Base-by-base conservation (phyloP, 129 eudicot genomes). In the Pseudognaphalium luteoalbum region DNA sequence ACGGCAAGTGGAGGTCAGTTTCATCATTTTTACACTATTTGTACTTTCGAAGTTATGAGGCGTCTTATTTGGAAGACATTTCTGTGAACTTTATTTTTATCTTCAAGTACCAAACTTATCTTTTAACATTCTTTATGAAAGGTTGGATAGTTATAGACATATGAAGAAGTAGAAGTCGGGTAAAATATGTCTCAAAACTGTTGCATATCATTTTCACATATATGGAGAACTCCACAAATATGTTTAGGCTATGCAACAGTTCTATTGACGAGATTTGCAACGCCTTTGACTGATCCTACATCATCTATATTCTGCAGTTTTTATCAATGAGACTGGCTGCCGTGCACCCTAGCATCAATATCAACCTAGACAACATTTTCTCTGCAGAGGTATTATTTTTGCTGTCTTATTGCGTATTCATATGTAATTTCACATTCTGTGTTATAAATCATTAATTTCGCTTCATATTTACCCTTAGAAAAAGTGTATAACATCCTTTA, bases 291-390 rank as follows among this genome's bases (percentile, higher is more conserved):
- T 75, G 64, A 72, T 64, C 22, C 66, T 20, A 61, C 71, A 17
- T 72, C 22, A 68, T 28, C 20, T 61, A 56, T 81, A 72, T 58
- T 59, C 47, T 74, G 32, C 91, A 95, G 99, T 83, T 87, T 67
- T 79, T 95, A 63, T 95, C 99, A 65, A 95, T 95, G 99, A 91
- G 96, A 76, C 96, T 95, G 67, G 99, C 99, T 76, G 96, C 99
- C 50, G 97, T 91, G 71, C 84, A 84, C 86, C 97, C 99, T 30
- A 78, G 93, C 82, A 82, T 91, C 22, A 96, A 91, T 78, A 83
- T 95, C 85, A 87, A 95, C 87, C 80, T 91, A 17, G 98, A 94
- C 77, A 80, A 83, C 80, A 80, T 94, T 35, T 84, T 91, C 60
- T 80, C 89, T 71, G 82, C 90, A 54, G 97, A 89, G 82, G 98